These are phyloP conservation scores for Podospora comata DNA, from an alignment of 495 filamentous ascomycete species.

Conservation along the genomic window DNA sequence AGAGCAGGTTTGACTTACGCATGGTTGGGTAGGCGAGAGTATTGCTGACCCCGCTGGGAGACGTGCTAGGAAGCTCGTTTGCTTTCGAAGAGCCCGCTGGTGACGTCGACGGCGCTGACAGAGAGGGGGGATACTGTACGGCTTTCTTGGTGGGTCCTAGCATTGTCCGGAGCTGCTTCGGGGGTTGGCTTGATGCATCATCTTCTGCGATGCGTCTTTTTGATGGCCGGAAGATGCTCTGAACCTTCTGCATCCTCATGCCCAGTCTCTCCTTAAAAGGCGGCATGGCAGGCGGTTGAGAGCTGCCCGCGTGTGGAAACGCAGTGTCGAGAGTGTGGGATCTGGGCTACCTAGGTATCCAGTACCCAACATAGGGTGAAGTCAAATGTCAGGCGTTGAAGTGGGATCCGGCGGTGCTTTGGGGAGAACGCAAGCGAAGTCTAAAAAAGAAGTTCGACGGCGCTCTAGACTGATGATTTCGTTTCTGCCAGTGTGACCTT, in stretches of 20 bases:
- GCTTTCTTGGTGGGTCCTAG: background rate
- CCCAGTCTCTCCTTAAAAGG: constrained; percentile 18
- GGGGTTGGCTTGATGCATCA: constrained; percentile 1
- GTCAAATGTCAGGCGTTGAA: background rate
- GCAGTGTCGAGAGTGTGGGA: background rate
- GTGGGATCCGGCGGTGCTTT: background rate
- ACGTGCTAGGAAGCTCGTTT: background rate
- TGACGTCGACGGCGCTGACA: background rate
- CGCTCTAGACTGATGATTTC: background rate
- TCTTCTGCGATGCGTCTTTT: constrained; percentile 23
- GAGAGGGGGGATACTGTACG: background rate
- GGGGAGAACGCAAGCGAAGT: background rate
- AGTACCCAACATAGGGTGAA: background rate
- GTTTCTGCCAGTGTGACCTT: background rate
- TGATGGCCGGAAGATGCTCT: constrained; percentile 14
- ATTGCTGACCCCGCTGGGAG: background rate
- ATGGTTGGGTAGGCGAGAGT: background rate
- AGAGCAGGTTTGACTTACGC: background rate
- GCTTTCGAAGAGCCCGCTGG: background rate
- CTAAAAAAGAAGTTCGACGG: background rate
- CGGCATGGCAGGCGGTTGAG: constrained; percentile 13
- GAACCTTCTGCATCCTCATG: constrained; percentile 17
- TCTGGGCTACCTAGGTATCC: background rate
- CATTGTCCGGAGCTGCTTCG: constrained; percentile 19
- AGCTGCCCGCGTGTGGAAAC: background rate